A percentile compares a stretch with the other conserved stretches of the same genome.
Conservation (phyloP, 208 protist species). For the Angomonas deanei region DNA sequence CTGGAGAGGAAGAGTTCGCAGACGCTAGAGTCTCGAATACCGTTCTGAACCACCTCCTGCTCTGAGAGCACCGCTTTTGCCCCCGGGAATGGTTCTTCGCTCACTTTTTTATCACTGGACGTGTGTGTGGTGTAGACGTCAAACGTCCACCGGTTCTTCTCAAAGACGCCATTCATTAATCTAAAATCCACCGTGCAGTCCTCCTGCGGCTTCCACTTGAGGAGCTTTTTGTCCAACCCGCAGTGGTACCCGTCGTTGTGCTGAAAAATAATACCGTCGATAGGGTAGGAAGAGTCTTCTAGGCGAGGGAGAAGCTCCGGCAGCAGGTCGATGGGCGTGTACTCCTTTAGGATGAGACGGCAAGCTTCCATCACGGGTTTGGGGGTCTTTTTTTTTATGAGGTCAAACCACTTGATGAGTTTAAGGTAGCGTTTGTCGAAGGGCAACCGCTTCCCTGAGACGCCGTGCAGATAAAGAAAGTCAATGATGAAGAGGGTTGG, state of each 20-base stretch:
- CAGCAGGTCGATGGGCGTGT: slow-evolving; percentile 67
- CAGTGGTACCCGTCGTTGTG: slow-evolving; percentile 63
- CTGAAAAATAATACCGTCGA: slow-evolving; percentile 86
- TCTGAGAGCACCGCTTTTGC: slow-evolving; percentile 46
- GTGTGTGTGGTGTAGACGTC: slow-evolving; percentile 50
- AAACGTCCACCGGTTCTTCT: slow-evolving; percentile 34
- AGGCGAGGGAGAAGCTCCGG: slow-evolving; percentile 41
- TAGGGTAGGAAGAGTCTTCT: slow-evolving; percentile 36
- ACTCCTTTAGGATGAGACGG: slow-evolving; percentile 57
- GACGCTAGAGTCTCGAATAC: slow-evolving; percentile 8
- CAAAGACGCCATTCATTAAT: slow-evolving; percentile 36
- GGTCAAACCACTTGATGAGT: slow-evolving; percentile 52
- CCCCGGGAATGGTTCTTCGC: slow-evolving; percentile 37
- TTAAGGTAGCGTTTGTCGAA: slow-evolving; percentile 54
- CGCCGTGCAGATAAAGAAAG: slow-evolving; percentile 75
- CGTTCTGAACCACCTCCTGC: slow-evolving; percentile 10
- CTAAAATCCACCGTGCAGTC: slow-evolving; percentile 85
- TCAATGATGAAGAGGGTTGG: slow-evolving; percentile 66
- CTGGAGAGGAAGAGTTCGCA: slow-evolving; percentile 9
- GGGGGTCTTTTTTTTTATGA: slow-evolving; percentile 19
- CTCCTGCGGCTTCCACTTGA: slow-evolving; percentile 86
- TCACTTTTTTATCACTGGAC: slow-evolving; percentile 10
- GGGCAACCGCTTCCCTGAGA: slow-evolving; percentile 31
- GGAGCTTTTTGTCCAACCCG: slow-evolving; percentile 56
- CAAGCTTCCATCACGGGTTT: slow-evolving; percentile 4